These are phyloP conservation scores for Eimeria zaria DNA, from an alignment of 169 alveolate species.

Conservation along the genomic window DNA sequence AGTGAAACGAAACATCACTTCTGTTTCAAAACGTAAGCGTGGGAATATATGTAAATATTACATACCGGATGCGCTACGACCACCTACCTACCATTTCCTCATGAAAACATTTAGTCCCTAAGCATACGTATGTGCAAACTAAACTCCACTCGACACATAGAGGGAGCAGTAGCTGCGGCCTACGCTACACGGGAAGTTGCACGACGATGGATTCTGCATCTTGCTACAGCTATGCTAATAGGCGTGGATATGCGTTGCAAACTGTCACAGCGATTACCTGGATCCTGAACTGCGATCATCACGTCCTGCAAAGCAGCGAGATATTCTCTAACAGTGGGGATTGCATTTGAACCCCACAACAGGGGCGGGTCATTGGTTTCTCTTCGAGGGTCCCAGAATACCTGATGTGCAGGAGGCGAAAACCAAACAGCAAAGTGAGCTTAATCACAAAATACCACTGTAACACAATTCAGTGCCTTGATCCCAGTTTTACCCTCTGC, in stretches of 20 bases:
- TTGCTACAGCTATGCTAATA: background rate
- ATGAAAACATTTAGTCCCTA: background rate
- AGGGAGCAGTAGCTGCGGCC: background rate
- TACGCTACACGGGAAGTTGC: background rate
- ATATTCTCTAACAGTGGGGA: conserved; percentile 71
- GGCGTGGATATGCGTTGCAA: background rate
- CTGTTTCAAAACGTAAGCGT: background rate
- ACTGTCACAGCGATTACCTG: conserved; percentile 63
- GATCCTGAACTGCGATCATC: conserved; percentile 85
- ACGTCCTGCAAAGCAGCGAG: conserved; percentile 82
- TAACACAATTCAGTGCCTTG: background rate
- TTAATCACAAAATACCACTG: background rate
- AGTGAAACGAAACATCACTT: background rate
- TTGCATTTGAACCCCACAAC: conserved; percentile 26
- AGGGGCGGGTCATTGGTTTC: conserved; percentile 56
- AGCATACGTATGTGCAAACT: background rate
- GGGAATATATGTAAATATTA: background rate
- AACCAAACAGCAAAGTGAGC: background rate
- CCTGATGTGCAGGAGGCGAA: conserved; percentile 7
- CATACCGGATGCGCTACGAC: background rate
- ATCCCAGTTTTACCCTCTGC: background rate
- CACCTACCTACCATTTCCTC: background rate
- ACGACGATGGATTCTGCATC: background rate
- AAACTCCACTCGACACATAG: background rate
- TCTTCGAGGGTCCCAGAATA: conserved; percentile 72